phyloP scores from a whole-genome alignment of 106 monocot genomes.

The Iris macrosiphon region DNA sequence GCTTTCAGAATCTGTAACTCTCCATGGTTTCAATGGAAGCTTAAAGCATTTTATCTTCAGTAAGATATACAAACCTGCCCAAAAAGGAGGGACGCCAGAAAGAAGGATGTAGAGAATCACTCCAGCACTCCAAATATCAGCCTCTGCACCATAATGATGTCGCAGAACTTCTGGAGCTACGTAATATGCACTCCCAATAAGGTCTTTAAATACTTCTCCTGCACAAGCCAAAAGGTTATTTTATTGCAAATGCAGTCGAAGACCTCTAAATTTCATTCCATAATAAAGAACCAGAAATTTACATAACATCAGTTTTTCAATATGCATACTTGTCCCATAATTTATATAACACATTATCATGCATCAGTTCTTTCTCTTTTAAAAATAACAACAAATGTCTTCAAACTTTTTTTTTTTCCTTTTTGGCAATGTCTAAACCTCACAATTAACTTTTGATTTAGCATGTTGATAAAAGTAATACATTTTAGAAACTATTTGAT shows the following conservation, averaged over 20 bases:
- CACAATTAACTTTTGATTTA: too few species aligned
- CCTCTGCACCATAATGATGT: conserved; percentile 60
- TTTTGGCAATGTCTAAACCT: neutral
- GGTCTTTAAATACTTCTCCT: conserved; percentile 67
- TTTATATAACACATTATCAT: too few species aligned
- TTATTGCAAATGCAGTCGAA: neutral
- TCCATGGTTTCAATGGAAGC: neutral
- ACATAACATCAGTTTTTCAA: too few species aligned
- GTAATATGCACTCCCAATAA: conserved; percentile 93
- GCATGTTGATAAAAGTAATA: too few species aligned
- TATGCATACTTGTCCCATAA: too few species aligned
- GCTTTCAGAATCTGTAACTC: neutral
- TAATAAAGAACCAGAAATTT: neutral
- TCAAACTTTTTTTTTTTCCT: neutral
- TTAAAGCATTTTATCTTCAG: neutral
- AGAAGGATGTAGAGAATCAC: conserved; percentile 95
- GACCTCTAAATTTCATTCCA: neutral
- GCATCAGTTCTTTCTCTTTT: too few species aligned
- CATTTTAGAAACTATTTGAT: too few species aligned
- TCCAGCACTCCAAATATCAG: conserved; percentile 94
- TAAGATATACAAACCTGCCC: conserved; percentile 48
- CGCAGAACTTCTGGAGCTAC: conserved; percentile 83
- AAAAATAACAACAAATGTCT: neutral
- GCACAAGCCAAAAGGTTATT: conserved; percentile 1
- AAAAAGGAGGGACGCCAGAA: conserved; percentile 89